Evolutionary conservation across 306 rosid species (phyloP), one percentile per base, ranked within the genome.

Genomic region (Vigna trinervia): DNA sequence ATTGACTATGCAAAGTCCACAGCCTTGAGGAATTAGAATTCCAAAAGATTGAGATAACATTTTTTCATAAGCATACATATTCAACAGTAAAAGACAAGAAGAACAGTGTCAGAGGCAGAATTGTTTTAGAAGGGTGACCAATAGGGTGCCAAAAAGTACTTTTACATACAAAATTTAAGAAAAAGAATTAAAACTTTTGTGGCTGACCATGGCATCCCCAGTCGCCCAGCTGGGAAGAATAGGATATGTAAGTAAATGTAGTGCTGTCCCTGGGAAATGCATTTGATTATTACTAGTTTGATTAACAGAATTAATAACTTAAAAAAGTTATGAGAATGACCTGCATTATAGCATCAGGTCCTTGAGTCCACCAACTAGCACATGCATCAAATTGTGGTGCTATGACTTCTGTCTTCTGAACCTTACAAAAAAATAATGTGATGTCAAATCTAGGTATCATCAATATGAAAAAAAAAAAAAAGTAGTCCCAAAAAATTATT

Each of bases 321-420:
- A 45, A 78, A 78, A 77, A 78, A 59, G 46, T 8, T 66, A 41
- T 39, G 80, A 74, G 71, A 48, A 75, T 82, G 90, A 95, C 98
- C 98, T 90, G 98, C 86, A 95, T 76, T 56, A 82, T 71, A 83
- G 97, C 89, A 88, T 89, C 89, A 65, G 96, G 98, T 70, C 98
- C 98, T 84, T 95, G 98, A 70, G 98, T 95, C 98, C 98, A 95
- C 98, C 98, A 95, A 85, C 98, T 95, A 60, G 97, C 98, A 89
- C 97, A 92, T 56, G 92, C 98, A 68, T 95, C 97, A 87, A 95
- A 90, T 81, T 86, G 86, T 74, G 93, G 97, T 61, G 88, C 83
- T 79, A 95, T 87, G 81, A 81, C 88, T 83, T 81, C 91, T 66
- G 82, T 77, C 75, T 79, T 86, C 84, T 80, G 84, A 74, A 12